A percentile compares a stretch with the other conserved stretches of the same genome.
Conservation (phyloP, 2,329 filamentous ascomycete species). For the Neopestalotiopsis clavispora region DNA sequence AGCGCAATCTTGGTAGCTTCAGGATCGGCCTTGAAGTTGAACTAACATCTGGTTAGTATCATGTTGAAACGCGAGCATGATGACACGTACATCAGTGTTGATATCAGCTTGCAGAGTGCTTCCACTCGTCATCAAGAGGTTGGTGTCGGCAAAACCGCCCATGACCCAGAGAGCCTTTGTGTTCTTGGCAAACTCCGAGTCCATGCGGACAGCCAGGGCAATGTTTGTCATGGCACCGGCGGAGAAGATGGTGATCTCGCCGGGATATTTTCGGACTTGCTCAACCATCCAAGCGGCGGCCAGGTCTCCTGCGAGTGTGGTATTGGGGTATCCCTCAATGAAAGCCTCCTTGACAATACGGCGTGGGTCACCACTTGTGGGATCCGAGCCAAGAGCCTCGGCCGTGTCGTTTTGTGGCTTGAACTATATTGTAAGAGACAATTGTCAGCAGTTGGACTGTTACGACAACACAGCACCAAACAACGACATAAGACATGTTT, state of each 20-base stretch:
- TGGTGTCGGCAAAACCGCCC: constrained; percentile 54
- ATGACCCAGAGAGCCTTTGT: constrained; percentile 54
- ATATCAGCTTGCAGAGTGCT: constrained; percentile 29
- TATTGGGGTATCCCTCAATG: constrained; percentile 50
- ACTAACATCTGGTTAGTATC: constrained; percentile 29
- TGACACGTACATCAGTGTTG: constrained; percentile 29
- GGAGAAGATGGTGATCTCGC: constrained; percentile 53
- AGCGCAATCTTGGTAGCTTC: constrained; percentile 54
- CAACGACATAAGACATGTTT: constrained; percentile 21
- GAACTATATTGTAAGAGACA: constrained; percentile 34
- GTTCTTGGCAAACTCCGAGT: constrained; percentile 49
- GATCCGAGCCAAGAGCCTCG: constrained; percentile 46
- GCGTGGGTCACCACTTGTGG: constrained; percentile 48
- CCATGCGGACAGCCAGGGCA: constrained; percentile 50
- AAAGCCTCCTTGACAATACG: constrained; percentile 46
- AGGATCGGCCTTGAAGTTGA: constrained; percentile 57
- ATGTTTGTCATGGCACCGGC: constrained; percentile 54
- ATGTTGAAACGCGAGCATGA: background rate
- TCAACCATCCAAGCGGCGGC: constrained; percentile 53
- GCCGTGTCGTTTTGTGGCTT: constrained; percentile 45
- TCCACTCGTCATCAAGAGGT: constrained; percentile 36
- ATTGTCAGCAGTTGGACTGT: constrained; percentile 22
- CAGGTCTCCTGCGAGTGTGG: constrained; percentile 41
- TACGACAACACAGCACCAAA: background rate
- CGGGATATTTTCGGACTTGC: constrained; percentile 52